These are phyloP conservation scores for Vigna trinervia DNA, from an alignment of 306 rosid species.

Conservation along the genomic window DNA sequence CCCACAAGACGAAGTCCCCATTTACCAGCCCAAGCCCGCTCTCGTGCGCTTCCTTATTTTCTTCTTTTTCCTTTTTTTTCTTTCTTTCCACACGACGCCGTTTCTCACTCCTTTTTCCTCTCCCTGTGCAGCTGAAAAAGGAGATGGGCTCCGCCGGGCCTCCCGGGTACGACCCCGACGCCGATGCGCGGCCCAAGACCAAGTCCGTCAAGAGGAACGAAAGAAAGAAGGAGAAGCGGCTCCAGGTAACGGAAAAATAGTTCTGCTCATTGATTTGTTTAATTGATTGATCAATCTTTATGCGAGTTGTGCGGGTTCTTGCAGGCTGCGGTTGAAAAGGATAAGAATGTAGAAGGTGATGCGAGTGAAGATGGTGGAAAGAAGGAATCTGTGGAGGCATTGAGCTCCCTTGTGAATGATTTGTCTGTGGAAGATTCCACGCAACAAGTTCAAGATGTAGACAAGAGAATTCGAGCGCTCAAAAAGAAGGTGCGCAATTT, in stretches of 20 bases:
- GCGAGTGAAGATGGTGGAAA: slow-evolving; percentile 43
- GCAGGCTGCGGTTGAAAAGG: slow-evolving; percentile 85
- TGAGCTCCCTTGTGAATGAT: slow-evolving; percentile 66
- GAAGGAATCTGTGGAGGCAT: slow-evolving; percentile 55
- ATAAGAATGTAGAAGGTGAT: slow-evolving; percentile 46
- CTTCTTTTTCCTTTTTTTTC: too few relatives aligned
- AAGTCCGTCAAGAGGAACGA: slow-evolving; percentile 89
- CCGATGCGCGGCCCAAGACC: slow-evolving; percentile 71
- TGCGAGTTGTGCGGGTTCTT: background rate
- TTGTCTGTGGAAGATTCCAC: slow-evolving; percentile 59
- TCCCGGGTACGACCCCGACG: slow-evolving; percentile 75
- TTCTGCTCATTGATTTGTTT: background rate
- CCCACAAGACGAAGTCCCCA: slow-evolving; percentile 94
- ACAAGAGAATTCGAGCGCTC: slow-evolving; percentile 77
- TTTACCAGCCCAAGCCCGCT: slow-evolving; percentile 61
- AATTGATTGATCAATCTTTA: background rate
- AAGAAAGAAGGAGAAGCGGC: slow-evolving; percentile 91
- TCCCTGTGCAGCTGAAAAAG: slow-evolving; percentile 69
- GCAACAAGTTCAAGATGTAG: slow-evolving; percentile 56
- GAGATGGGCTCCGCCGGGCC: slow-evolving; percentile 81
- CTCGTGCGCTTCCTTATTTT: background rate
- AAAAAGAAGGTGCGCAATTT: slow-evolving; percentile 62
- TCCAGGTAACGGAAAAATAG: slow-evolving; percentile 54
- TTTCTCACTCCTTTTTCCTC: background rate
- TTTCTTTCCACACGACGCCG: too few relatives aligned